phyloP scores from a whole-genome alignment of 2,329 filamentous ascomycete species.

The Thermoascus crustaceus region DNA sequence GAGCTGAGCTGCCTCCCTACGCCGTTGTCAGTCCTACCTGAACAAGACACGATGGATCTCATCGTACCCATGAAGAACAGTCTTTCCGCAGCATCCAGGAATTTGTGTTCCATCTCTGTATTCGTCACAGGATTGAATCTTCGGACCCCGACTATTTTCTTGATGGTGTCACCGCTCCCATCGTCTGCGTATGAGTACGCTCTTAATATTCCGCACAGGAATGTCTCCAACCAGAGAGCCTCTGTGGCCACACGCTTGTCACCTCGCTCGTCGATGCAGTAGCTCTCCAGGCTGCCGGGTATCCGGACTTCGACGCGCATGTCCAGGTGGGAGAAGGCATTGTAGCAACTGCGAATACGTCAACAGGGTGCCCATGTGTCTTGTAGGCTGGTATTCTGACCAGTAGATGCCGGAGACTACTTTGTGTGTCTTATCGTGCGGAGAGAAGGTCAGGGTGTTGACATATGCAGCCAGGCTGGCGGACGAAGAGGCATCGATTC shows the following conservation, averaged over 20 bases:
- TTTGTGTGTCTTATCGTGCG: slow-evolving; percentile 75
- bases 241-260: slow-evolving; percentile 91
- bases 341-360: slow-evolving; percentile 64
- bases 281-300: slow-evolving; percentile 90
- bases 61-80: slow-evolving; percentile 78
- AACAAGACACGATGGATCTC: not conserved
- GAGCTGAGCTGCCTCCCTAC: slow-evolving; percentile 90
- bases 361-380: slow-evolving; percentile 3
- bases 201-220: slow-evolving; percentile 85
- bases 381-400: slow-evolving; percentile 35
- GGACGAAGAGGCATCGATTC: slow-evolving; percentile 93
- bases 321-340: slow-evolving; percentile 94
- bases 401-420: slow-evolving; percentile 93
- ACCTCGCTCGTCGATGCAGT: slow-evolving; percentile 93
- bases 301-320: slow-evolving; percentile 99
- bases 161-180: slow-evolving; percentile 85
- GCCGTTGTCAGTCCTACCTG: slow-evolving; percentile 12
- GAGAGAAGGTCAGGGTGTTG: slow-evolving; percentile 89
- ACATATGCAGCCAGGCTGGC: slow-evolving; percentile 96
- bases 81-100: slow-evolving; percentile 86
- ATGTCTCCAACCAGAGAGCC: slow-evolving; percentile 93
- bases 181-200: slow-evolving; percentile 97
- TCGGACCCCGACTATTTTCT: slow-evolving; percentile 93
- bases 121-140: slow-evolving; percentile 96
- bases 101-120: slow-evolving; percentile 96